Base-by-base conservation (phyloP, 2,329 filamentous ascomycete species). In the Alternaria brassicae region DNA sequence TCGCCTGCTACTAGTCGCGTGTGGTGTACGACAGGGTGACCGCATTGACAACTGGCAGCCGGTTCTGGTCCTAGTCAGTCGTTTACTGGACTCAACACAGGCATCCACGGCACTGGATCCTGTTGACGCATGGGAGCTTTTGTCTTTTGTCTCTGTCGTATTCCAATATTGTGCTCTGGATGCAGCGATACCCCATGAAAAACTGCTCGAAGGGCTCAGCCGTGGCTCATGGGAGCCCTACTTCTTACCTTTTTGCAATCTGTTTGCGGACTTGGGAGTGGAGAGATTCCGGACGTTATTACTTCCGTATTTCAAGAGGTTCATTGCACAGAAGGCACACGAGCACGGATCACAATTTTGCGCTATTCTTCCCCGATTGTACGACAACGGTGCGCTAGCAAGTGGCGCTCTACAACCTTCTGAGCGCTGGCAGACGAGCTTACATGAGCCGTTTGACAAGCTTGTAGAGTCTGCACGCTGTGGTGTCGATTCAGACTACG, bases 231-330 rank as follows among this genome's bases (percentile, higher is more conserved):
- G 93, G 69, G 86, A 89, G 70, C 79, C 79, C 51, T 89, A 89
- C 81, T 98, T 97, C 75, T 84, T 98, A 41, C 85, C 88, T 0
- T 97, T 98, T 77, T 97, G 92, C 77, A 89, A 89, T 13, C 89
- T 91, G 52, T 89, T 95, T 67, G 89, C 91, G 0, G 86, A 92
- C 53, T 82, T 96, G 34, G 89, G 93, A 44, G 75, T 84, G 2
- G 86, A 89, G 53, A 86, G 91, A 37, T 99, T 98, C 72, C 86
- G 88, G 53, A 89, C 87, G 63, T 81, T 97, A n/a, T 84, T 96
- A 30, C 82, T 93, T 7, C 89, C 88, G 36, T 88, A 91, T 57
- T 93, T 98, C 67, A 91, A 96, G 76, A 92, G 87, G 86, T 97
- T 95, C 70, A 84, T 97, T 62, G 81, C 88, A 30, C 72, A 73